Conservation (phyloP, 2,329 filamentous ascomycete species). For the Orbilia quercus region DNA sequence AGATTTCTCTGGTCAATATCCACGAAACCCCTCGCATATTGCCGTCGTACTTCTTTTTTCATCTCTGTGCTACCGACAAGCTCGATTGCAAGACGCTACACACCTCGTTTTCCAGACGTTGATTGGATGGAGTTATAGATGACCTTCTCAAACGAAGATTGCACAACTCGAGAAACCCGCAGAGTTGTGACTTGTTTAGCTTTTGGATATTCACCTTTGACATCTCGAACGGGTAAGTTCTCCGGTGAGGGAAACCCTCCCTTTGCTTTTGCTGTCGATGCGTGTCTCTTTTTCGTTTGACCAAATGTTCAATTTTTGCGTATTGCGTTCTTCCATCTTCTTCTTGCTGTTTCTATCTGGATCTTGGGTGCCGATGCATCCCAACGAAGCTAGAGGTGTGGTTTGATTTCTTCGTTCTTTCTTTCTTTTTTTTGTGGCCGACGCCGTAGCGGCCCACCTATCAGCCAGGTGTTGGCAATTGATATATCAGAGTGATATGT, state of each 20-base stretch:
- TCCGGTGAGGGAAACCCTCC: constrained; percentile 33
- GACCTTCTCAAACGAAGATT: constrained; percentile 43
- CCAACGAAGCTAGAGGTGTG: constrained; percentile 8
- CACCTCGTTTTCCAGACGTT: constrained; percentile 26
- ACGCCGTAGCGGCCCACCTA: constrained; percentile 1
- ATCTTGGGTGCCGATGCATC: constrained; percentile 21
- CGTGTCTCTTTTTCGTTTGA: not conserved
- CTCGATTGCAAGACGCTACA: constrained; percentile 51
- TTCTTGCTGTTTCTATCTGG: not conserved
- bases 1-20: constrained; percentile 14
- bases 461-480: constrained; percentile 16
- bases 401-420: too few species aligned
- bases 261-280: constrained; percentile 38
- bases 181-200: constrained; percentile 29
- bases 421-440: constrained; percentile 19
- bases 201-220: constrained; percentile 35
- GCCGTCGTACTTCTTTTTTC: constrained; percentile 35
- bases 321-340: constrained; percentile 2
- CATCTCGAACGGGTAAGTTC: constrained; percentile 53
- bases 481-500: constrained; percentile 23
- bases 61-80: constrained; percentile 50
- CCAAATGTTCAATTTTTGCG: too few species aligned
- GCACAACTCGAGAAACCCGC: constrained; percentile 43
- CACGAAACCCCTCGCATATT: constrained; percentile 37
- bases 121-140: constrained; percentile 46